These are phyloP conservation scores for Umbelopsis ramanniana DNA, from an alignment of 192 early-diverging fungal species.

Conservation along the genomic window DNA sequence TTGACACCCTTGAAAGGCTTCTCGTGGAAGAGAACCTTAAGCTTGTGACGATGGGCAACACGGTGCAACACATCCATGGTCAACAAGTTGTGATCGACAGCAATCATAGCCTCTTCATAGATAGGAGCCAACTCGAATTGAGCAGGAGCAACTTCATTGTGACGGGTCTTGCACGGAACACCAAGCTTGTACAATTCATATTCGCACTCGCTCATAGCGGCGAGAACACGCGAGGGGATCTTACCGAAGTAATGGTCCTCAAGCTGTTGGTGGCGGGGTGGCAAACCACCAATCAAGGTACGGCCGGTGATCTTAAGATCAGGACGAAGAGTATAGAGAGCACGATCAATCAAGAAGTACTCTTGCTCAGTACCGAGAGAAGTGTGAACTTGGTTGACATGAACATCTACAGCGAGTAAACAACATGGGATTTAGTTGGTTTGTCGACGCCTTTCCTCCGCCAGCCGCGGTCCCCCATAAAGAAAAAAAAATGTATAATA, in stretches of 20 bases:
- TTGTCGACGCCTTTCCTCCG: too few relatives aligned
- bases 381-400: conserved; percentile 84
- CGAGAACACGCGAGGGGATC: conserved; percentile 93
- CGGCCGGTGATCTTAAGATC: conserved; percentile 98
- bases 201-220: conserved; percentile 90
- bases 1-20: conserved; percentile 99
- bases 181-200: conserved; percentile 93
- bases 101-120: conserved; percentile 93
- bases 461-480: too few relatives aligned
- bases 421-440: too few relatives aligned
- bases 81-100: conserved; percentile 98
- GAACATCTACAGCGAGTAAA: too few relatives aligned
- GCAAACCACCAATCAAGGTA: conserved; percentile 90
- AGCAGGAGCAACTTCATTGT: conserved; percentile 98
- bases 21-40: conserved; percentile 98
- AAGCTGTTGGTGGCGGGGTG: conserved; percentile 97
- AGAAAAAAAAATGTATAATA: too few relatives aligned
- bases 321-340: conserved; percentile 89
- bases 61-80: conserved; percentile 97
- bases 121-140: conserved; percentile 99
- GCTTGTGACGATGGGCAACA: conserved; percentile 96
- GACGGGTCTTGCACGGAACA: conserved; percentile 97
- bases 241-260: conserved; percentile 99
- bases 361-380: conserved; percentile 98
- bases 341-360: conserved; percentile 97